A percentile compares a stretch with the other conserved stretches of the same genome.
These are phyloP conservation scores for Pachyrhizus erosus DNA, from an alignment of 306 rosid genomes.

Conservation along the genomic window DNA sequence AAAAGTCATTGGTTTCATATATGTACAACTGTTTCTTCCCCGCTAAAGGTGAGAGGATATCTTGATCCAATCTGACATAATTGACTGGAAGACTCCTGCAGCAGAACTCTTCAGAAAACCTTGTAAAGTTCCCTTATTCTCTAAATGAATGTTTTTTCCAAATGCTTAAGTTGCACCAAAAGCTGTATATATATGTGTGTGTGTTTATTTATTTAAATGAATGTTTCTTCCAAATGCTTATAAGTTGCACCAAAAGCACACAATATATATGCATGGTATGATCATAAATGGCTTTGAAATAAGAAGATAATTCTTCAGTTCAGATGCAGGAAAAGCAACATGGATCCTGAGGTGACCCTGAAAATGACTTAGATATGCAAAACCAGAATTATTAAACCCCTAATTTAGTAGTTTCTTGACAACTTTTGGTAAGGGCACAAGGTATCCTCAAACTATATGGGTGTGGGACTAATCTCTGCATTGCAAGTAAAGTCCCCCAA, in stretches of 20 bases:
- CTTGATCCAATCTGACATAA: slow-evolving; percentile 96
- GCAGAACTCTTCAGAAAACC: slow-evolving; percentile 34
- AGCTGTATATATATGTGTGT: no score
- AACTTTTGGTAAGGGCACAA: not conserved
- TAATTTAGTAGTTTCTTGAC: not conserved
- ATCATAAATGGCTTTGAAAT: not conserved
- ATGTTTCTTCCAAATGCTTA: not conserved
- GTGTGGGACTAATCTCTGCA: slow-evolving; percentile 10
- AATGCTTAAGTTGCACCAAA: not conserved
- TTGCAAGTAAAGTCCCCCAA: not conserved
- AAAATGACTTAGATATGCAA: not conserved
- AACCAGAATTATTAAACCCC: not conserved
- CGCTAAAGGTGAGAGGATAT: slow-evolving; percentile 93
- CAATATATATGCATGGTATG: not conserved
- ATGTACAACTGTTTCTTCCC: slow-evolving; percentile 92
- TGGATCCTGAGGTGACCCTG: not conserved
- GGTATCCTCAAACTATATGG: not conserved
- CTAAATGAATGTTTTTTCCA: not conserved
- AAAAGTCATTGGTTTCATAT: slow-evolving; percentile 82
- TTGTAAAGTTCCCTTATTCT: slow-evolving; percentile 27
- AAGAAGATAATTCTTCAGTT: slow-evolving; percentile 6
- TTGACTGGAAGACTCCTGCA: slow-evolving; percentile 71
- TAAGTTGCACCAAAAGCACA: slow-evolving; percentile 5
- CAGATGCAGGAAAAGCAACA: not conserved
- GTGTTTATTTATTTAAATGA: no score